phyloP scores from a whole-genome alignment of 208 protist species.

The Lotmaria passim region DNA sequence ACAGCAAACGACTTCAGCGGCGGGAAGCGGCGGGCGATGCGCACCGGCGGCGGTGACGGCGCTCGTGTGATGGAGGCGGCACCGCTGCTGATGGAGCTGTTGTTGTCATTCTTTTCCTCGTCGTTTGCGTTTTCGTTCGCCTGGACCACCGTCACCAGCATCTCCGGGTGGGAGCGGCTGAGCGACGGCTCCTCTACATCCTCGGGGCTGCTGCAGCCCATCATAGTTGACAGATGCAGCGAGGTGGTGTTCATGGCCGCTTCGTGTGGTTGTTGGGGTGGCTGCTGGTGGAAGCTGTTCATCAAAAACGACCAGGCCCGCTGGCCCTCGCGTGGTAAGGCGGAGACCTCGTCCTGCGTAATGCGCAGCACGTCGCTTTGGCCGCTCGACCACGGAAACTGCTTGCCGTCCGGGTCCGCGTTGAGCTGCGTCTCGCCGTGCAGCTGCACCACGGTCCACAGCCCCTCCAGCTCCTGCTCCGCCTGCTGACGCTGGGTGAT shows the following conservation, averaged over 20 bases:
- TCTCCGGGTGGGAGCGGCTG: constrained; percentile 8
- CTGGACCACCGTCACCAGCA: constrained; percentile 13
- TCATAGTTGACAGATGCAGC: constrained; percentile 16
- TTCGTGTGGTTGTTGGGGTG: background rate
- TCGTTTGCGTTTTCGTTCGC: background rate
- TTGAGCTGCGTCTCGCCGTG: constrained; percentile 42
- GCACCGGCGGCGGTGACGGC: constrained; percentile 6
- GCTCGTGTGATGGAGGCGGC: constrained; percentile 6
- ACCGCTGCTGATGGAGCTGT: background rate
- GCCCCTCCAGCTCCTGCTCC: constrained; percentile 10
- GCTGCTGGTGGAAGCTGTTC: constrained; percentile 15
- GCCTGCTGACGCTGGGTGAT: constrained; percentile 7
- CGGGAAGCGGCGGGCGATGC: constrained; percentile 20
- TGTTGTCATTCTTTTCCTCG: background rate
- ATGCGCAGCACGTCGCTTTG: constrained; percentile 17
- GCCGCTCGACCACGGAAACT: constrained; percentile 43
- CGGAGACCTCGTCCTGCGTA: background rate
- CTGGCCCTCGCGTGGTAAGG: constrained; percentile 5
- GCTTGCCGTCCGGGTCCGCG: constrained; percentile 34
- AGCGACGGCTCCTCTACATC: constrained; percentile 16
- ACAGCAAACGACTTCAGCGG: constrained; percentile 29
- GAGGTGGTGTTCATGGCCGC: background rate
- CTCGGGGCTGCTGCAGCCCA: constrained; percentile 20
- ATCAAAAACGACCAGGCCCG: constrained; percentile 5
- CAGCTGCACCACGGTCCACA: constrained; percentile 46